Evolutionary conservation across 176 grass and related monocot species (phyloP).

Genomic region (Cymbopogon citratus): DNA sequence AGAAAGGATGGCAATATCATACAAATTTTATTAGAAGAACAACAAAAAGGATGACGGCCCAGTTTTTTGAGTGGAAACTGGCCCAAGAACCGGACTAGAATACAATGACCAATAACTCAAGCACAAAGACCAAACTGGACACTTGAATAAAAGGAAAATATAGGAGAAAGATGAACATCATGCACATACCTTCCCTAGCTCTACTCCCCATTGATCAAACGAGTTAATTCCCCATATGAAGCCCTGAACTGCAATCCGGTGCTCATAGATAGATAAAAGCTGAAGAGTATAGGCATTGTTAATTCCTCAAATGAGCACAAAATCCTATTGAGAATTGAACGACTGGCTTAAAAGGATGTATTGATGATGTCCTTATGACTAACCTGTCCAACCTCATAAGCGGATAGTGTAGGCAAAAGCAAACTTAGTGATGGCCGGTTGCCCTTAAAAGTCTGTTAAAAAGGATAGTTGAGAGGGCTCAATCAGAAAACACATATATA

Average conservation of each 20-base stretch:
- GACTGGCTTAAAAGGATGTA: constrained; percentile 3
- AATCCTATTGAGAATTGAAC: constrained; percentile 8
- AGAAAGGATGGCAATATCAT: no score
- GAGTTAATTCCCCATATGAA: constrained; percentile 99
- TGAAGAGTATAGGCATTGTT: constrained; percentile 23
- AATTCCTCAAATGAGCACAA: background rate
- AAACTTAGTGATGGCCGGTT: constrained; percentile 87
- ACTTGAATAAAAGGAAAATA: constrained; percentile 6
- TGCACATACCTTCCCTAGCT: constrained; percentile 80
- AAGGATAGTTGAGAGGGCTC: constrained; percentile 1
- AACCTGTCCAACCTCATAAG: constrained; percentile 92
- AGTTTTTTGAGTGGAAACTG: no score
- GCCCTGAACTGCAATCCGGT: constrained; percentile 85
- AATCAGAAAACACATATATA: constrained; percentile 28
- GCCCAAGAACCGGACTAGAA: no score
- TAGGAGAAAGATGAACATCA: background rate
- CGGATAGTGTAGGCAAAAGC: constrained; percentile 66
- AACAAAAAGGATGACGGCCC: no score
- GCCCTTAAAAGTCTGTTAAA: constrained; percentile 72
- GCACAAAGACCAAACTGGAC: background rate
- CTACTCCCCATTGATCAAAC: constrained; percentile 98
- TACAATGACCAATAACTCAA: no score
- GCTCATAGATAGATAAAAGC: constrained; percentile 92
- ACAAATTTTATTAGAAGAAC: no score
- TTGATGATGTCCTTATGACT: background rate